Evolutionary conservation across 1,284 basidiomycete genomes (phyloP), one percentile per base, ranked within the genome.

Genomic region (Cutaneotrichosporon curvatum): DNA sequence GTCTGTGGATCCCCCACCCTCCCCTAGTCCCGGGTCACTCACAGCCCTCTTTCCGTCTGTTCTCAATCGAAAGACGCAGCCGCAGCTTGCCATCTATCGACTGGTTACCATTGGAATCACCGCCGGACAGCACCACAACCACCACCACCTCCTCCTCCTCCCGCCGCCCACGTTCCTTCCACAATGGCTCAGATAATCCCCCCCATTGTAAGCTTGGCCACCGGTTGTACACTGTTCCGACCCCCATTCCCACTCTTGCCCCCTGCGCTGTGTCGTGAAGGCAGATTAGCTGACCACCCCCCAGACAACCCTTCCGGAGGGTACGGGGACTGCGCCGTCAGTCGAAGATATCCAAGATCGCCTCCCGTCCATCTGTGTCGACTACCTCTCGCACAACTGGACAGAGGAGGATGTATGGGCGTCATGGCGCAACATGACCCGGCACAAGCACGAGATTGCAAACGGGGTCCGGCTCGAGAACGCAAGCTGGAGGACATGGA

Each of bases 401-500:
- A 80, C 83, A 55, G 95, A 98, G 72, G 92, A 97, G 71, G 95
- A 98, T 71, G 90, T 98, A 12, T 96, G 91, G 91, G 84, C 87
- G 48, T 90, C 86, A 42, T 98, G 94, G 94, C 81, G 94, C 59
- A 89, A 84, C 67, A 98, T 97, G 91, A 98, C 94, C 40, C 82
- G 88, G 56, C 87, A 91, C 76, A 98, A 97, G 81, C 87, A 96
- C 68, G 92, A 94, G 73, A 96, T 98, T 65, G 82, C 90, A 12
- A 98, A 98, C 68, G 94, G 94, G 40, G 79, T 87, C 47, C 77
- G 94, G 43, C 80, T 98, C 51, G 95, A 98, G 76, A 98, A 98
- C 66, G 95, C 95, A 4, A 87, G 84, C 61, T 98, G 94, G 94
- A 77, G 95, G 37, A 97, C 94, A 1, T 98, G 95, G 94, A 94